phyloP scores from a whole-genome alignment of 768 basidiomycete genomes.

The Polyporus arcularius region DNA sequence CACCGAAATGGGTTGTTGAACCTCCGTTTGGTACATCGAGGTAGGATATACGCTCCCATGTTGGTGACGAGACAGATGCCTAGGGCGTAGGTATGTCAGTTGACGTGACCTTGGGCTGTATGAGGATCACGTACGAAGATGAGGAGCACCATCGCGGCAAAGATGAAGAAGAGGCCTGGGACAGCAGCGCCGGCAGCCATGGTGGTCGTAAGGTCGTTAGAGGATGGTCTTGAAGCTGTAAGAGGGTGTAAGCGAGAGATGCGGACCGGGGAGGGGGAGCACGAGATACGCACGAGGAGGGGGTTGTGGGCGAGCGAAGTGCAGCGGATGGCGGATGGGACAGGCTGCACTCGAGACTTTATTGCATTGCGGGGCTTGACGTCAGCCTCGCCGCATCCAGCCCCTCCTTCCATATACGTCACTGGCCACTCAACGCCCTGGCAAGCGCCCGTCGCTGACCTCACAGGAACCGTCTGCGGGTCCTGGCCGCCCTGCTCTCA shows the following conservation, averaged over 20 bases:
- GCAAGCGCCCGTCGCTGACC: neutral
- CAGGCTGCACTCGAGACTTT: neutral
- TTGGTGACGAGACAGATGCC: constrained; percentile 74
- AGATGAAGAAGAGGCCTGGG: constrained; percentile 72
- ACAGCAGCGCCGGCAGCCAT: constrained; percentile 61
- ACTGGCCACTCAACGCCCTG: neutral
- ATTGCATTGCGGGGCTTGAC: neutral
- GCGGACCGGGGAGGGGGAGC: neutral
- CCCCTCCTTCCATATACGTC: constrained; percentile 1
- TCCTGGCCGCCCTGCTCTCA: neutral
- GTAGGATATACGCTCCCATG: constrained; percentile 73
- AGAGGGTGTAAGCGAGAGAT: neutral
- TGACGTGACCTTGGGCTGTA: neutral
- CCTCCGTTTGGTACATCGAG: constrained; percentile 50
- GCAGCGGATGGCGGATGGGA: neutral
- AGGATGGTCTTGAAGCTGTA: constrained; percentile 1
- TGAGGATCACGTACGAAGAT: constrained; percentile 53
- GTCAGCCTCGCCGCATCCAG: neutral
- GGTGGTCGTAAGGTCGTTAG: constrained; percentile 16
- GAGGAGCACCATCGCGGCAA: constrained; percentile 69
- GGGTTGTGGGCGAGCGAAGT: no score
- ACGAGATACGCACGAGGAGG: neutral
- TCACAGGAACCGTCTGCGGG: neutral
- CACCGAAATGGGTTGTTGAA: constrained; percentile 58
- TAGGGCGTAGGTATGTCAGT: constrained; percentile 26